A percentile compares a stretch with the other conserved stretches of the same genome.
Evolutionary conservation across 2,329 filamentous ascomycete species (phyloP).

Genomic region (Aspergillus aculeatus): DNA sequence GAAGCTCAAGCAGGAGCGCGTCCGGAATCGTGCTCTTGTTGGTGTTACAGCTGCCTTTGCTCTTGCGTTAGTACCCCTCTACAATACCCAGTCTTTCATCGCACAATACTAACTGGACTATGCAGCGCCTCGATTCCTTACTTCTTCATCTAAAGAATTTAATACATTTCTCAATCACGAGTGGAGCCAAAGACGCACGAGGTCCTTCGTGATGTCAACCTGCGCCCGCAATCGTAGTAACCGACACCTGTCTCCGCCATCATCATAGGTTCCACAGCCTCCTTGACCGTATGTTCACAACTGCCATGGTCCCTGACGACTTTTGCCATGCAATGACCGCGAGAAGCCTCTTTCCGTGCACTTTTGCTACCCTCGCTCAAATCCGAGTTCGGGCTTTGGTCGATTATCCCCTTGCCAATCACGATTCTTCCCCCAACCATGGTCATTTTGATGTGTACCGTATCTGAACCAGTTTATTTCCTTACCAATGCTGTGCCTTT

Average conservation of each 20-base stretch:
- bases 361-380: slow-evolving; percentile 5
- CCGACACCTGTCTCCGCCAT: neutral
- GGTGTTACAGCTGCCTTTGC: slow-evolving; percentile 84
- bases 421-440: slow-evolving; percentile 11
- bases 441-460: slow-evolving; percentile 26
- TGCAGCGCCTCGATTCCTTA: slow-evolving; percentile 48
- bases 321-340: neutral
- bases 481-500: slow-evolving; percentile 20
- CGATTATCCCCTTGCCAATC: slow-evolving; percentile 5
- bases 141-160: slow-evolving; percentile 39
- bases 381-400: slow-evolving; percentile 12
- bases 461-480: slow-evolving; percentile 17
- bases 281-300: neutral
- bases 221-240: neutral
- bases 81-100: neutral
- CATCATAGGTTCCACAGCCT: neutral
- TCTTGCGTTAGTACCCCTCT: slow-evolving; percentile 70
- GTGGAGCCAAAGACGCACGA: neutral
- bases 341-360: slow-evolving; percentile 4
- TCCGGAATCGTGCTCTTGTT: slow-evolving; percentile 79
- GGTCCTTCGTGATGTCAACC: neutral
- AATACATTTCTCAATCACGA: neutral
- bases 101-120: slow-evolving; percentile 29
- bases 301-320: slow-evolving; percentile 6
- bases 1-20: slow-evolving; percentile 79